A percentile compares a stretch with the other conserved stretches of the same genome.
These are phyloP conservation scores for Brassica hybrid DNA, from an alignment of 441 rosid species.

Conservation along the genomic window DNA sequence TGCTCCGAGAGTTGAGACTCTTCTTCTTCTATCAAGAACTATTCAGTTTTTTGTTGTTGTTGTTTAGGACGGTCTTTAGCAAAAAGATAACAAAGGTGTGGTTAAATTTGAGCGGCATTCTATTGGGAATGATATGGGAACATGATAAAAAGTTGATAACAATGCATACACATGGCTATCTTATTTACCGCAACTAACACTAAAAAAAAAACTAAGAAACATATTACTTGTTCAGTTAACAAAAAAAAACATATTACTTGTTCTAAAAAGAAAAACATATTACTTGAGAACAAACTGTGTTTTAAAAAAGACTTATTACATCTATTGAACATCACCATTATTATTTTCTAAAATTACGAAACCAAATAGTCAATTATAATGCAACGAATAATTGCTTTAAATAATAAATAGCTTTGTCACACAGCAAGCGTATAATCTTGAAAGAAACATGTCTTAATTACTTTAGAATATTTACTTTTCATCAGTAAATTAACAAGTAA, in stretches of 20 bases:
- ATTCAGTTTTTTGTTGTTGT: neutral
- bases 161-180: neutral
- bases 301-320: neutral
- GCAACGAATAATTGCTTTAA: neutral
- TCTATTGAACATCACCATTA: neutral
- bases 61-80: too few species aligned
- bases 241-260: too few species aligned
- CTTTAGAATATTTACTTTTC: neutral
- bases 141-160: neutral
- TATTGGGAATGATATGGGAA: neutral
- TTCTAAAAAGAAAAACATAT: neutral
- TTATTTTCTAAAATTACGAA: neutral
- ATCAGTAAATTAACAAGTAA: neutral
- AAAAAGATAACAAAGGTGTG: too few species aligned
- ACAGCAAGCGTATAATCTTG: neutral
- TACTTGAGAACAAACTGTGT: neutral
- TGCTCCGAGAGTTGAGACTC: constrained; percentile 17
- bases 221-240: too few species aligned
- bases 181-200: neutral
- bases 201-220: too few species aligned
- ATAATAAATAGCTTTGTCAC: neutral
- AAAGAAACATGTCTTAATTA: neutral
- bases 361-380: neutral
- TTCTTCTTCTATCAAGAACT: neutral
- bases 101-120: neutral